Conservation (phyloP, 805 yeast genomes). For the Candida xyloterini region DNA sequence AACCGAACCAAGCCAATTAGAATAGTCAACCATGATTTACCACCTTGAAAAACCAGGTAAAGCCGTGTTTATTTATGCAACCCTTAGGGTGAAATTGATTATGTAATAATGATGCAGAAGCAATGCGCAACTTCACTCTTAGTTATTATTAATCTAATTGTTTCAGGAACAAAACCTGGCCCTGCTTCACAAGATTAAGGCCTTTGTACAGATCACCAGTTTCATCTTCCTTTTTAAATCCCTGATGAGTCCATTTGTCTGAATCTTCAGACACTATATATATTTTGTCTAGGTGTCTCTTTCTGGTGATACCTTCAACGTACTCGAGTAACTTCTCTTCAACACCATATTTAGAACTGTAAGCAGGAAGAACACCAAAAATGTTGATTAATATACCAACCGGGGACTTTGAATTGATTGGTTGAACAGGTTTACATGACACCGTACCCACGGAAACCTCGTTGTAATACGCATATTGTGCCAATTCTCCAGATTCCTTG, state of each 20-base stretch:
- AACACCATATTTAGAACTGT: conserved; percentile 53
- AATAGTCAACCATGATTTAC: no score
- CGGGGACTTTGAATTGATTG: conserved; percentile 38
- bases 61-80: no score
- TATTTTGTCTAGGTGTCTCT: conserved; percentile 51
- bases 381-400: conserved; percentile 26
- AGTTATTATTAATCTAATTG: not conserved
- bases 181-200: conserved; percentile 13
- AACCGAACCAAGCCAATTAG: no score
- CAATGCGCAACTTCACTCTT: no score
- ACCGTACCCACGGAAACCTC: conserved; percentile 82
- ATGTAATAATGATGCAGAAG: no score
- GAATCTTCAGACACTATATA: conserved; percentile 14
- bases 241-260: conserved; percentile 12
- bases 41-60: no score
- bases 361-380: conserved; percentile 53
- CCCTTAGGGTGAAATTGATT: no score
- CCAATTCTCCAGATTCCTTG: conserved; percentile 46
- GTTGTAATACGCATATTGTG: conserved; percentile 56
- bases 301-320: conserved; percentile 52
- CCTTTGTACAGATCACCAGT: conserved; percentile 22
- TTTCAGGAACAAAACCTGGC: conserved; percentile 3
- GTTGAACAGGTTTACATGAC: conserved; percentile 50
- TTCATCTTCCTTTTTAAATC: conserved; percentile 21
- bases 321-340: conserved; percentile 58